Conservation (phyloP, 2,329 filamentous ascomycete species). For the Fusarium sp. region DNA sequence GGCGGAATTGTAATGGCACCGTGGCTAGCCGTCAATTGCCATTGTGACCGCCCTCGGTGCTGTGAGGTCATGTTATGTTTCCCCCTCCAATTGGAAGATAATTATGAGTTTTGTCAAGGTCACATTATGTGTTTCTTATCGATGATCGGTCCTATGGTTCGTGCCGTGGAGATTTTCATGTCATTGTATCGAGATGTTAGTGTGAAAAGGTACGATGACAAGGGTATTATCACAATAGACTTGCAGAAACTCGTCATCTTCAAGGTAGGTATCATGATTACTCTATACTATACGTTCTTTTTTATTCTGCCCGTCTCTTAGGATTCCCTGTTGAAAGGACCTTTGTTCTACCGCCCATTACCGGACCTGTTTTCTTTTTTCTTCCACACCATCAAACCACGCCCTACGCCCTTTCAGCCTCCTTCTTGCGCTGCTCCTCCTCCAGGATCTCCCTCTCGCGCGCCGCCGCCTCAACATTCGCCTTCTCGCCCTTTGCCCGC, state of each 20-base stretch:
- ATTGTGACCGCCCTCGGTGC: constrained; percentile 1
- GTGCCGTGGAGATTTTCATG: not conserved
- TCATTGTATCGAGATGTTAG: constrained; percentile 14
- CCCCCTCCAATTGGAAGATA: not conserved
- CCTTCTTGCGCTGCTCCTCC: constrained; percentile 62
- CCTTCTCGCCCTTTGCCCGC: constrained; percentile 88
- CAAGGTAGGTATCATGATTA: constrained; percentile 30
- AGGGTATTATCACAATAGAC: not conserved
- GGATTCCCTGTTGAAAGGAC: constrained; percentile 40
- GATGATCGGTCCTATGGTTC: constrained; percentile 10
- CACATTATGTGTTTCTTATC: constrained; percentile 26
- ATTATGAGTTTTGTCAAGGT: constrained; percentile 1
- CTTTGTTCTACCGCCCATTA: constrained; percentile 7
- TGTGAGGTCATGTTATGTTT: constrained; percentile 17
- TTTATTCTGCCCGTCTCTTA: not conserved
- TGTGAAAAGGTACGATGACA: not conserved
- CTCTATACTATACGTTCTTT: not conserved
- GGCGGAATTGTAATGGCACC: constrained; percentile 34
- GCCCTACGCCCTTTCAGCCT: constrained; percentile 51
- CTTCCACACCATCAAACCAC: constrained; percentile 4
- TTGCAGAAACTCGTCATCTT: not conserved
- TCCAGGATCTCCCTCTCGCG: constrained; percentile 70
- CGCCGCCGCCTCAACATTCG: constrained; percentile 74
- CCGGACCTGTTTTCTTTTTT: not conserved
- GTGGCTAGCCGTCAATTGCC: constrained; percentile 43